Evolutionary conservation across 495 filamentous ascomycete genomes (phyloP).

Genomic region (Jackrogersella minutella): DNA sequence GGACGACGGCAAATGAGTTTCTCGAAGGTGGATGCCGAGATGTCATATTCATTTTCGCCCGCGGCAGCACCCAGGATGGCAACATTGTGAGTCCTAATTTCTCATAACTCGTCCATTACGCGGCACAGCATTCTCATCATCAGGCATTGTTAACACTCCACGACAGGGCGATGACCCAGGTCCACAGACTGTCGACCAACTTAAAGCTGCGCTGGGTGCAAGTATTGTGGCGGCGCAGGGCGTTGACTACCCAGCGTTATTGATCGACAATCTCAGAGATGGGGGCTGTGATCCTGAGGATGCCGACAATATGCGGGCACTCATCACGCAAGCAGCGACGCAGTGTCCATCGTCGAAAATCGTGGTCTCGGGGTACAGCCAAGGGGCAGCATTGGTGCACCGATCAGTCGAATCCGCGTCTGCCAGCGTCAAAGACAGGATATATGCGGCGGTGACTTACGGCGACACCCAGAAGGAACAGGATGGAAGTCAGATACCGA

Average conservation of each 20-base stretch:
- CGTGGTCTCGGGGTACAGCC: constrained; percentile 56
- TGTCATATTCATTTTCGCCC: constrained; percentile 62
- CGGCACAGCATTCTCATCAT: not conserved
- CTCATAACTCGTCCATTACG: not conserved
- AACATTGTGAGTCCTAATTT: constrained; percentile 56
- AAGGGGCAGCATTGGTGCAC: constrained; percentile 65
- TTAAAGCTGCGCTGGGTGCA: constrained; percentile 40
- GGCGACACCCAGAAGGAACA: constrained; percentile 66
- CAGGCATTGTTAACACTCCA: not conserved
- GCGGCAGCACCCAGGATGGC: constrained; percentile 58
- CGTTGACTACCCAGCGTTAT: constrained; percentile 49
- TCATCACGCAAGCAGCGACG: constrained; percentile 45
- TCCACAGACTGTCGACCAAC: constrained; percentile 42
- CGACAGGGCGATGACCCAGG: constrained; percentile 33
- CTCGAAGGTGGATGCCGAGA: constrained; percentile 53
- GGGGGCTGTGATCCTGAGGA: constrained; percentile 48
- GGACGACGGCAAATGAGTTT: constrained; percentile 54
- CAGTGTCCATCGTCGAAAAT: constrained; percentile 50
- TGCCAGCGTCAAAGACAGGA: constrained; percentile 53
- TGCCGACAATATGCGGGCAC: constrained; percentile 46
- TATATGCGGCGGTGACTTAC: constrained; percentile 64
- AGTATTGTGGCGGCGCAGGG: constrained; percentile 48
- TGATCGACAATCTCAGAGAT: constrained; percentile 47
- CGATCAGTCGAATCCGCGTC: constrained; percentile 54
- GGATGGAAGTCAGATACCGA: constrained; percentile 55